Percentiles rank a stretch among this genome's conserved stretches.
These are phyloP conservation scores for Aeschynomene evenia DNA, from an alignment of 306 rosid species.

Conservation along the genomic window DNA sequence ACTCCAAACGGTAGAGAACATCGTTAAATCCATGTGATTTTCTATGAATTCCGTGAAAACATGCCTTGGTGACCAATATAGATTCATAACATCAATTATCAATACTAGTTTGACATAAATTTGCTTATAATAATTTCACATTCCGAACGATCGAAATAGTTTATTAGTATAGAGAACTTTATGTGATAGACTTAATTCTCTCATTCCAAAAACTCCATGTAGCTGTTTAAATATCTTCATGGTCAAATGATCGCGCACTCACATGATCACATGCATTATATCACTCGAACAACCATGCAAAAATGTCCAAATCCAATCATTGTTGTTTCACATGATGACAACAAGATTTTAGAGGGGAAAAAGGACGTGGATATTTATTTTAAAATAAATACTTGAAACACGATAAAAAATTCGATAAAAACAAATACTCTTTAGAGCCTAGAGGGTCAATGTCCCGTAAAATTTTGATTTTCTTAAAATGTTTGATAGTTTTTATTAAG, in stretches of 20 bases:
- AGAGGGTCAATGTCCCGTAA: too few species aligned
- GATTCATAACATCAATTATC: not conserved
- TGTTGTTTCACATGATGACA: not conserved
- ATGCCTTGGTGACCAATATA: too few species aligned
- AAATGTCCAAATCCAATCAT: conserved; percentile 5
- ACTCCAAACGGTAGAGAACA: too few species aligned
- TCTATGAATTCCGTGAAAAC: too few species aligned
- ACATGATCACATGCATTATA: not conserved
- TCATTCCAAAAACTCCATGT: not conserved
- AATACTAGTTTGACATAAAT: not conserved
- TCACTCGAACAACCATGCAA: not conserved
- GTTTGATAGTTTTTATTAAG: too few species aligned
- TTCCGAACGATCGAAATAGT: not conserved
- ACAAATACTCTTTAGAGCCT: too few species aligned
- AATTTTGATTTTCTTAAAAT: too few species aligned
- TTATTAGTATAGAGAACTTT: not conserved
- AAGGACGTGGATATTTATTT: too few species aligned
- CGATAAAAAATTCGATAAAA: too few species aligned
- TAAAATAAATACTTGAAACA: too few species aligned
- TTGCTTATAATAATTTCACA: not conserved
- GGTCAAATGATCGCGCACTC: not conserved
- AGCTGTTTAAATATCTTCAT: not conserved
- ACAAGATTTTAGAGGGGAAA: too few species aligned
- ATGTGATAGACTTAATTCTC: not conserved
- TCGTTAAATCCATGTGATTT: too few species aligned